Evolutionary conservation across 1,139 yeast genomes (phyloP).

Genomic region (Hansenula sp.): DNA sequence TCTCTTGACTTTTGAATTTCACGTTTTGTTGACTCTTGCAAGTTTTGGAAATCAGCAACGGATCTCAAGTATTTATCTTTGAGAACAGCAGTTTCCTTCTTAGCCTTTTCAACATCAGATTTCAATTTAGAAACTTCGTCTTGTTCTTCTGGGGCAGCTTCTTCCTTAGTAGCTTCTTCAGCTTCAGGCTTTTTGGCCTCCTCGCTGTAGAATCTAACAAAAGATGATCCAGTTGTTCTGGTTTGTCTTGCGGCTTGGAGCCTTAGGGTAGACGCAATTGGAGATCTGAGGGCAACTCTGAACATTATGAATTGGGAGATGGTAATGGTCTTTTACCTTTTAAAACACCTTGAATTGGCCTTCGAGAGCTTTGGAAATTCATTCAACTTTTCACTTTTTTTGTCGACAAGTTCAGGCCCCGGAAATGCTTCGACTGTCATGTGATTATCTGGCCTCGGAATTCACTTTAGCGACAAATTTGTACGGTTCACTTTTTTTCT

Average conservation of each 20-base stretch:
- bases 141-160: slow-evolving; percentile 15
- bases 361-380: background rate
- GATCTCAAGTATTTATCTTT: slow-evolving; percentile 77
- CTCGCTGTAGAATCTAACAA: slow-evolving; percentile 21
- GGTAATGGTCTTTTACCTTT: background rate
- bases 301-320: slow-evolving; percentile 1
- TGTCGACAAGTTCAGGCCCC: background rate
- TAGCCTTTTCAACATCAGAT: slow-evolving; percentile 55
- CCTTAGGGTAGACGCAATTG: slow-evolving; percentile 3
- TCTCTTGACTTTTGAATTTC: slow-evolving; percentile 80
- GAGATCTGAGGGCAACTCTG: slow-evolving; percentile 9
- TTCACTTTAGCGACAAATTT: background rate
- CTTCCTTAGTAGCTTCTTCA: slow-evolving; percentile 14
- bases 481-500: background rate
- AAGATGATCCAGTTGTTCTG: slow-evolving; percentile 1
- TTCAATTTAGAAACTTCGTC: slow-evolving; percentile 29
- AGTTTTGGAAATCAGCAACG: slow-evolving; percentile 82
- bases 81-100: slow-evolving; percentile 71
- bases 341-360: background rate
- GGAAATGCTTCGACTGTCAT: background rate
- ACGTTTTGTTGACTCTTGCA: slow-evolving; percentile 80
- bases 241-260: slow-evolving; percentile 8
- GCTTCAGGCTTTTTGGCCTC: slow-evolving; percentile 21
- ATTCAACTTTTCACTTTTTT: background rate
- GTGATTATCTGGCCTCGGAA: background rate